Percentiles rank a stretch among this genome's conserved stretches.
Conservation (phyloP, 1,284 basidiomycete species). For the Ganoderma lucidum region DNA sequence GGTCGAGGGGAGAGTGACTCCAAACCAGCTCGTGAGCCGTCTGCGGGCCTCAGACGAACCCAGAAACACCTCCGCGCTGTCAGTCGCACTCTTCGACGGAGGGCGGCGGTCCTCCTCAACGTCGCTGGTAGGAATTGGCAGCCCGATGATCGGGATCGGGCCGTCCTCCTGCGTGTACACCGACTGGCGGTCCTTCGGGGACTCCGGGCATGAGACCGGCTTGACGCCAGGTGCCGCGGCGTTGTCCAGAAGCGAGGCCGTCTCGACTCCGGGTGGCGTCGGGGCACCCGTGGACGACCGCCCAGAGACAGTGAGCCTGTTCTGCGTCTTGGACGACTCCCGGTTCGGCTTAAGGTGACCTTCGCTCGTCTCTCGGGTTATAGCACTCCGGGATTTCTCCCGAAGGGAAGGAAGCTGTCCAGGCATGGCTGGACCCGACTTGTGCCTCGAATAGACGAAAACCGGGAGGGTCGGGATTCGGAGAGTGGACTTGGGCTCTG, state of each 20-base stretch:
- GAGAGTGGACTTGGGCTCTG: slow-evolving; percentile 1
- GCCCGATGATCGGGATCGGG: slow-evolving; percentile 10
- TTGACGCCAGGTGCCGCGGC: not conserved
- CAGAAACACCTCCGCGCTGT: not conserved
- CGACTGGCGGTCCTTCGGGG: not conserved
- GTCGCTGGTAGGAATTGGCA: slow-evolving; percentile 13
- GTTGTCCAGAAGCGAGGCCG: not conserved
- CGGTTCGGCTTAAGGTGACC: slow-evolving; percentile 18
- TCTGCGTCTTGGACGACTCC: slow-evolving; percentile 6
- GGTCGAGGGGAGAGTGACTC: not conserved
- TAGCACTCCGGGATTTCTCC: not conserved
- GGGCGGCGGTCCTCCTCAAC: not conserved
- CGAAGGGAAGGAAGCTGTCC: not conserved
- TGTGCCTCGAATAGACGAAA: not conserved
- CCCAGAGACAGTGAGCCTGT: not conserved
- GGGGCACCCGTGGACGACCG: not conserved
- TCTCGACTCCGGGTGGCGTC: not conserved
- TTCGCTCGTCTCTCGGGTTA: slow-evolving; percentile 8
- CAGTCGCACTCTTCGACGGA: not conserved
- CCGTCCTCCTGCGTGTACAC: not conserved
- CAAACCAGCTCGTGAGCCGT: slow-evolving; percentile 13
- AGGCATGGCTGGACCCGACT: not conserved
- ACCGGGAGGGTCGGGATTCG: not conserved
- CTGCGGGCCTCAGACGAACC: slow-evolving; percentile 5
- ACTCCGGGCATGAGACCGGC: not conserved